Conservation (phyloP, 2,329 filamentous ascomycete genomes). For the Monilinia aucupariae region DNA sequence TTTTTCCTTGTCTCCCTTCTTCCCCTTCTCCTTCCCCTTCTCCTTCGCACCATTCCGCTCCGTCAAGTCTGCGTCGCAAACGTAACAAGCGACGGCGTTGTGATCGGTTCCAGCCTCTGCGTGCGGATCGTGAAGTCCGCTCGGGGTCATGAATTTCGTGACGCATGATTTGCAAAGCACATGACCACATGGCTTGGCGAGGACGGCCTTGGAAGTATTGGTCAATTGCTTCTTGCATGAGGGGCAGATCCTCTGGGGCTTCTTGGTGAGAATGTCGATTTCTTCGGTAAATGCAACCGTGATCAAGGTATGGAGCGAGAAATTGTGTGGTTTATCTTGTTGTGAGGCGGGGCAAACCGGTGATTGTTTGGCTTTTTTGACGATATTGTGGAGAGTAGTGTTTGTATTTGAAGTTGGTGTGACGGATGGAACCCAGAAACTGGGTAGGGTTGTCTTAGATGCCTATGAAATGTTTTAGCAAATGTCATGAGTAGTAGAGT, state of each 20-base stretch:
- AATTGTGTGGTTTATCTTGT: constrained; percentile 60
- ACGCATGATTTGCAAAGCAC: constrained; percentile 84
- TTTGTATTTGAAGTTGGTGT: constrained; percentile 64
- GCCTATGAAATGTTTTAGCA: constrained; percentile 36
- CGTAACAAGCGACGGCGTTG: constrained; percentile 66
- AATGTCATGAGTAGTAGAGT: neutral
- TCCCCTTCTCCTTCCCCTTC: constrained; percentile 44
- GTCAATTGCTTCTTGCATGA: constrained; percentile 77
- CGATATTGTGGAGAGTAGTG: constrained; percentile 48
- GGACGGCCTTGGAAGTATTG: constrained; percentile 75
- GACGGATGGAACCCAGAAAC: constrained; percentile 88
- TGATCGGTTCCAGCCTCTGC: constrained; percentile 42
- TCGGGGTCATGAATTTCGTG: constrained; percentile 70
- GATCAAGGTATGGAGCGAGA: constrained; percentile 74
- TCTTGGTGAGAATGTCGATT: constrained; percentile 44
- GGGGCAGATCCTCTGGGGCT: constrained; percentile 62
- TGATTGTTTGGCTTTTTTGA: constrained; percentile 58
- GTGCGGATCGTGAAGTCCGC: constrained; percentile 53
- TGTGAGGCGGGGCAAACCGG: constrained; percentile 74
- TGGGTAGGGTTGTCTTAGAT: constrained; percentile 65
- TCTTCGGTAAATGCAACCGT: constrained; percentile 73
- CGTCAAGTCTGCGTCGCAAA: constrained; percentile 77
- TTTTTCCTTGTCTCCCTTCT: constrained; percentile 49
- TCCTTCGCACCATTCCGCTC: constrained; percentile 41
- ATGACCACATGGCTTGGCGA: constrained; percentile 86